These are phyloP conservation scores for Zelopaecilomyces penicillatus DNA, from an alignment of 2,329 filamentous ascomycete genomes.

Conservation along the genomic window DNA sequence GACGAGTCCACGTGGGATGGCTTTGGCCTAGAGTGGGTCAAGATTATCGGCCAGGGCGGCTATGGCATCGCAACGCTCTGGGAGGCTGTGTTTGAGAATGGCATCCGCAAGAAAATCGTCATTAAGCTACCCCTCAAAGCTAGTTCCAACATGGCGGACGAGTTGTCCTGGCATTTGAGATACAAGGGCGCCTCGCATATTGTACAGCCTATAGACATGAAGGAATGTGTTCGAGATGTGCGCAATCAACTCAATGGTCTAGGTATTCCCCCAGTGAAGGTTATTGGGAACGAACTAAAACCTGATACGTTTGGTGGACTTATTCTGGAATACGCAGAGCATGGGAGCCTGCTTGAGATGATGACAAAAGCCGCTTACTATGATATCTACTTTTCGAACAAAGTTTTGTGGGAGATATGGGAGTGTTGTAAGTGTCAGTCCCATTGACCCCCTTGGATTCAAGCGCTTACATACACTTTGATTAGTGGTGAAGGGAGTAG, in stretches of 20 bases:
- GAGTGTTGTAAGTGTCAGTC: conserved; percentile 18
- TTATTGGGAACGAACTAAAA: too few species aligned
- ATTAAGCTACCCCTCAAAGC: conserved; percentile 14
- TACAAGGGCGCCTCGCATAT: conserved; percentile 20
- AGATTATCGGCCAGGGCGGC: conserved; percentile 8
- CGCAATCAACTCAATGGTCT: background rate
- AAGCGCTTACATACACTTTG: conserved; percentile 5
- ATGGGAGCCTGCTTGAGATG: conserved; percentile 15
- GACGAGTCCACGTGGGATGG: conserved; percentile 6
- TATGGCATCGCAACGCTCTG: conserved; percentile 11
- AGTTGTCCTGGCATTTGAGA: conserved; percentile 17
- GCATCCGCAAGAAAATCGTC: conserved; percentile 13
- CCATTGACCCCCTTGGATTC: background rate
- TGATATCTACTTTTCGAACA: conserved; percentile 9
- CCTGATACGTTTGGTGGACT: conserved; percentile 8
- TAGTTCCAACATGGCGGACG: conserved; percentile 7
- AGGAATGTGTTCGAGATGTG: background rate
- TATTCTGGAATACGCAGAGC: conserved; percentile 19
- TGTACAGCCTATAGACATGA: conserved; percentile 18
- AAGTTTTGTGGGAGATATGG: conserved; percentile 21
- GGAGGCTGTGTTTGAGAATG: conserved; percentile 8
- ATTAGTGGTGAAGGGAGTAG: conserved; percentile 19
- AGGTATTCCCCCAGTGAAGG: too few species aligned
- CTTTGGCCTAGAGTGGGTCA: conserved; percentile 10
- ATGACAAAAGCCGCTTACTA: conserved; percentile 9